phyloP scores from a whole-genome alignment of 495 filamentous ascomycete species.

The Xylaria cubensis region DNA sequence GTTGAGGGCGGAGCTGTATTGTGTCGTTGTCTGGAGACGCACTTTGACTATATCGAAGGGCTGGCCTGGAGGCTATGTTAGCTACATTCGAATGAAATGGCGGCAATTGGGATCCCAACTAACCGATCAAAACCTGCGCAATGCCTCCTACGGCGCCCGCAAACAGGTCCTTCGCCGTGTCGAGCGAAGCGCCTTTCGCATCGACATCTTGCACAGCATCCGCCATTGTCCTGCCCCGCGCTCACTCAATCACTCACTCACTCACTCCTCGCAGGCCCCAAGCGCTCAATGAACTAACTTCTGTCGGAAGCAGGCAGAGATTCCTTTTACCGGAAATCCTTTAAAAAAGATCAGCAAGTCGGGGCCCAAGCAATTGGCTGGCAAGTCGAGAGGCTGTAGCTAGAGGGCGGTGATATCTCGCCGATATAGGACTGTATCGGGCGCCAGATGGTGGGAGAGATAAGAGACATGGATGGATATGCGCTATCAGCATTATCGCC shows the following conservation, averaged over 20 bases:
- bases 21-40: slow-evolving; percentile 84
- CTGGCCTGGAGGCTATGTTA: slow-evolving; percentile 67
- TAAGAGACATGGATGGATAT: no score
- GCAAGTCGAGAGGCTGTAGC: background rate
- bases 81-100: no score
- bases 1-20: slow-evolving; percentile 80
- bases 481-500: slow-evolving; percentile 17
- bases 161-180: slow-evolving; percentile 89
- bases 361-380: slow-evolving; percentile 4
- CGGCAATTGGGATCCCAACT: slow-evolving; percentile 40
- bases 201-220: slow-evolving; percentile 51
- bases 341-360: background rate
- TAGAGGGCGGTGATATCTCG: background rate
- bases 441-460: slow-evolving; percentile 12
- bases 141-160: slow-evolving; percentile 90
- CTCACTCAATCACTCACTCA: slow-evolving; percentile 13
- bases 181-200: slow-evolving; percentile 42
- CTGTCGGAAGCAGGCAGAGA: background rate
- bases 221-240: slow-evolving; percentile 42
- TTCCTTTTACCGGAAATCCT: background rate
- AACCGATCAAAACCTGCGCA: slow-evolving; percentile 93
- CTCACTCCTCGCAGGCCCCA: slow-evolving; percentile 15
- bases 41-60: slow-evolving; percentile 99
- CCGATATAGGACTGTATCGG: slow-evolving; percentile 24
- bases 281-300: background rate